Evolutionary conservation across 177 flowering plant species (phyloP).

Genomic region (Vitis hybrid): DNA sequence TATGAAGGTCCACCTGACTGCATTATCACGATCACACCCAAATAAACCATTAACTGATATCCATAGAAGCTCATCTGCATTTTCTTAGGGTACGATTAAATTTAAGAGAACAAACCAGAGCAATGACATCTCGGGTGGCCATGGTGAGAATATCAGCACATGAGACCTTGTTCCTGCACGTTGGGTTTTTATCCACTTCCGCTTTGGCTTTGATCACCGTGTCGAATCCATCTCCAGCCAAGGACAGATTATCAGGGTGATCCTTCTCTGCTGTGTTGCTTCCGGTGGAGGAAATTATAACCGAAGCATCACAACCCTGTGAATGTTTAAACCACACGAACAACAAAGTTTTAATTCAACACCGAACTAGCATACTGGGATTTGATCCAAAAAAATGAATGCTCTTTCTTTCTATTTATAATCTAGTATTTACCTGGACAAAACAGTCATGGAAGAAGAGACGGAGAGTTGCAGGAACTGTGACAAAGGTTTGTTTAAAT

Average conservation of each 20-base stretch:
- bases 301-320: slow-evolving; percentile 96
- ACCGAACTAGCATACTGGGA: not conserved
- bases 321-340: not conserved
- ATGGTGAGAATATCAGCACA: slow-evolving; percentile 92
- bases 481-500: slow-evolving; percentile 61
- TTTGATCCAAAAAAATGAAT: not conserved
- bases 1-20: slow-evolving; percentile 91
- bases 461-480: slow-evolving; percentile 66
- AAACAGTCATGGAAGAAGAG: slow-evolving; percentile 84
- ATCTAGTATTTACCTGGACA: slow-evolving; percentile 38
- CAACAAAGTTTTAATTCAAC: not conserved
- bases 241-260: slow-evolving; percentile 70
- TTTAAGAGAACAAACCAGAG: slow-evolving; percentile 37
- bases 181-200: slow-evolving; percentile 59
- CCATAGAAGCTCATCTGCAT: not conserved
- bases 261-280: slow-evolving; percentile 83
- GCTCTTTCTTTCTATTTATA: not conserved
- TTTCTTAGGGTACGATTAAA: not conserved
- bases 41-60: too few species aligned
- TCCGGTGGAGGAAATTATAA: slow-evolving; percentile 51
- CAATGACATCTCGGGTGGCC: slow-evolving; percentile 83
- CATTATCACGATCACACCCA: not conserved
- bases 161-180: slow-evolving; percentile 80
- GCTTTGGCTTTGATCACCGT: slow-evolving; percentile 85
- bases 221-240: slow-evolving; percentile 96